Percentiles rank a stretch among this genome's conserved stretches.
These are phyloP conservation scores for Leccinum fuscescens DNA, from an alignment of 1,284 basidiomycete genomes.

Conservation along the genomic window DNA sequence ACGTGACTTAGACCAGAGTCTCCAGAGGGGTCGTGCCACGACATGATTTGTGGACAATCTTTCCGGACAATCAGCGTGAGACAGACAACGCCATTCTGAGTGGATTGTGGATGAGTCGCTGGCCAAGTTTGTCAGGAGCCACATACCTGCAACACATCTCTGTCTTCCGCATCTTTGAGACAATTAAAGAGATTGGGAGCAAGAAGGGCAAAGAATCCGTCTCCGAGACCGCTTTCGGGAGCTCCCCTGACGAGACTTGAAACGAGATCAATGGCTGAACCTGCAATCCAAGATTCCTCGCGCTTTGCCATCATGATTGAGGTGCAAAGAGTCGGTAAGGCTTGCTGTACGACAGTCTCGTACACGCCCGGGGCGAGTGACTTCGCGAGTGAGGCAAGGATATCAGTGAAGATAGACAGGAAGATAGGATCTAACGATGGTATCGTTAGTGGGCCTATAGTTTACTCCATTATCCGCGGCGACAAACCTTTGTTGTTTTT, in stretches of 20 bases:
- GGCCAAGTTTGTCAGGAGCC: background rate
- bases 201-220: constrained; percentile 72
- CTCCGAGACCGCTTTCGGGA: constrained; percentile 64
- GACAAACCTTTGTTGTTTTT: constrained; percentile 76
- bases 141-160: constrained; percentile 79
- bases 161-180: constrained; percentile 69
- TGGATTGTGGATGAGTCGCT: constrained; percentile 3
- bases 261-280: constrained; percentile 80
- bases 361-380: constrained; percentile 62
- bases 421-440: constrained; percentile 76
- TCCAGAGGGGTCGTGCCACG: constrained; percentile 69
- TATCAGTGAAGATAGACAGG: constrained; percentile 82
- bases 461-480: background rate
- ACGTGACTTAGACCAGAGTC: constrained; percentile 74
- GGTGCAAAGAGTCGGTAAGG: constrained; percentile 69
- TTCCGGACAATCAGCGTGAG: constrained; percentile 86
- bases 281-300: constrained; percentile 68
- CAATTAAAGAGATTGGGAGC: constrained; percentile 75
- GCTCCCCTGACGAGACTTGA: constrained; percentile 69
- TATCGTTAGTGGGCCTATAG: constrained; percentile 4
- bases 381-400: constrained; percentile 69
- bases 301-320: constrained; percentile 59
- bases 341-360: constrained; percentile 66
- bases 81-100: constrained; percentile 77
- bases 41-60: constrained; percentile 76